A percentile compares a stretch with the other conserved stretches of the same genome.
These are phyloP conservation scores for Adansonia gregorii DNA, from an alignment of 441 rosid genomes.

Conservation along the genomic window DNA sequence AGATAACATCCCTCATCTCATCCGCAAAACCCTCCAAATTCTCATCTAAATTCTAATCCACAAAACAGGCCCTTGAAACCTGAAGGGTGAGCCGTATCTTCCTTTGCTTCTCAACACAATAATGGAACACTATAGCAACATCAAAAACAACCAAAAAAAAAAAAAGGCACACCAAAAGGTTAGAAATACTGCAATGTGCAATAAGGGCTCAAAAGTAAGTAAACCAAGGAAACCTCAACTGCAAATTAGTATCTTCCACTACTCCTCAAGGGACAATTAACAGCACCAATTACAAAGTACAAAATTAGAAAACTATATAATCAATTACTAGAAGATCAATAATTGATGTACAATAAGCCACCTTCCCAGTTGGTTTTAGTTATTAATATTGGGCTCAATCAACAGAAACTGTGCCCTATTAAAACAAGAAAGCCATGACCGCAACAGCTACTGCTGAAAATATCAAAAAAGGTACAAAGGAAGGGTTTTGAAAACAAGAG, in stretches of 20 bases:
- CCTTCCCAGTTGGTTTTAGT: background rate
- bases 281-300: background rate
- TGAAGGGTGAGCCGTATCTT: conserved; percentile 18
- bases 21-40: conserved; percentile 54
- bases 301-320: too few species aligned
- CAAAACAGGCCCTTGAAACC: conserved; percentile 25
- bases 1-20: conserved; percentile 99
- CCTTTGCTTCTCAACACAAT: conserved; percentile 31
- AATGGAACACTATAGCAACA: conserved; percentile 25
- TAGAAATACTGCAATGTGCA: background rate
- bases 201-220: background rate
- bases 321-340: too few species aligned
- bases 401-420: background rate
- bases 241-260: background rate
- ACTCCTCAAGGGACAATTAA: background rate
- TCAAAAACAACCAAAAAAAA: conserved; percentile 5
- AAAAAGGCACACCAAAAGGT: background rate
- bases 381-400: conserved; percentile 11
- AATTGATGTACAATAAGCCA: too few species aligned
- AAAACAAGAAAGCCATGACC: conserved; percentile 26
- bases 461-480: conserved; percentile 29
- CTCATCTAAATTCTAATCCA: conserved; percentile 39
- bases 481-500: conserved; percentile 24
- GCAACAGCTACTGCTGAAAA: conserved; percentile 32
- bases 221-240: background rate